Percentiles rank a stretch among this genome's conserved stretches.
Evolutionary conservation across 495 filamentous ascomycete genomes (phyloP).

Genomic region (Gamarada debralockiae): DNA sequence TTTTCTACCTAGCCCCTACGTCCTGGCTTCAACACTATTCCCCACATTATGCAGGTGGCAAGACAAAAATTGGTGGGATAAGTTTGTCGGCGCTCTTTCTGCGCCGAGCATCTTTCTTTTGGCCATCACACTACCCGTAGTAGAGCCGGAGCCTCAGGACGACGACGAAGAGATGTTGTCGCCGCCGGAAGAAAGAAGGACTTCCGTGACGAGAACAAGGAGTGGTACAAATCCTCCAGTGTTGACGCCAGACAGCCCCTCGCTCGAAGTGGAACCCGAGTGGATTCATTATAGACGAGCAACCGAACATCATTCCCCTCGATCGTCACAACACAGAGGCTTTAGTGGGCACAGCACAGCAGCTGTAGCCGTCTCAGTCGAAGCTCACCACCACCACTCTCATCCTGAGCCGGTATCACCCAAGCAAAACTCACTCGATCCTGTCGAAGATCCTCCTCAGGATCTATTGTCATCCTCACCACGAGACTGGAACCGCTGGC

Average conservation of each 20-base stretch:
- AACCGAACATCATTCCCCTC: constrained; percentile 7
- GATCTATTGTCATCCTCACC: constrained; percentile 20
- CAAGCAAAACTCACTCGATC: not conserved
- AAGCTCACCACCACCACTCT: constrained; percentile 16
- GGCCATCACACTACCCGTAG: constrained; percentile 87
- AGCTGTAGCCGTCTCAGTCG: constrained; percentile 17
- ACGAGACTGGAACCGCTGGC: constrained; percentile 84
- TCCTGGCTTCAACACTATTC: constrained; percentile 75
- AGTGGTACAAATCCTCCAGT: constrained; percentile 8
- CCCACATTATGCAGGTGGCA: constrained; percentile 80
- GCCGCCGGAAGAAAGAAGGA: not conserved
- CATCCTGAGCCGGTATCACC: constrained; percentile 18
- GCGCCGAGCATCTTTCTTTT: constrained; percentile 88
- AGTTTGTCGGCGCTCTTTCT: constrained; percentile 70
- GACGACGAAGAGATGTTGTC: constrained; percentile 37
- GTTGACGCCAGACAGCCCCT: constrained; percentile 18
- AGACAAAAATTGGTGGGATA: constrained; percentile 73
- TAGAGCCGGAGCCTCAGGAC: constrained; percentile 59
- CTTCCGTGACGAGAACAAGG: constrained; percentile 5
- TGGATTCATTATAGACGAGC: constrained; percentile 49
- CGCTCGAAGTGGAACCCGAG: constrained; percentile 40
- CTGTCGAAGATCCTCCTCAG: not conserved
- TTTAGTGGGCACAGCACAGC: constrained; percentile 17
- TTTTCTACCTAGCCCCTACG: constrained; percentile 62
- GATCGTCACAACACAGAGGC: constrained; percentile 4